A percentile compares a stretch with the other conserved stretches of the same genome.
Conservation (phyloP, 2,329 filamentous ascomycete genomes). For the Rhexocercosporidium sp. region DNA sequence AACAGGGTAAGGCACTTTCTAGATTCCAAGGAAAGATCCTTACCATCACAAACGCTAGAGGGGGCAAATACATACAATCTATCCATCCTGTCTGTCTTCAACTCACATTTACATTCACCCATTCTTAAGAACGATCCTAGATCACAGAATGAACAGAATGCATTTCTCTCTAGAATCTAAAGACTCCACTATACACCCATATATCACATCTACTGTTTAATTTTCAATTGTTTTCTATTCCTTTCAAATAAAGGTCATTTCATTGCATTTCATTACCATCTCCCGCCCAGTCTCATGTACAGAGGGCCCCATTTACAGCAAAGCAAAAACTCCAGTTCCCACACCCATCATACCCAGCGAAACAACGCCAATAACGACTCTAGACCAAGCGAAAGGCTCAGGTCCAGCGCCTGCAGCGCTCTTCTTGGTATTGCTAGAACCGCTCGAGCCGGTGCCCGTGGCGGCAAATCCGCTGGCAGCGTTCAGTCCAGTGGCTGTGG, state of each 20-base stretch:
- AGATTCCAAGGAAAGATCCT: too few relatives aligned
- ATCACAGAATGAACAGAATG: neutral
- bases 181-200: neutral
- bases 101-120: too few relatives aligned
- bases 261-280: constrained; percentile 3
- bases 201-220: neutral
- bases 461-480: constrained; percentile 38
- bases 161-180: neutral
- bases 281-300: neutral
- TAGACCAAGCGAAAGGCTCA: constrained; percentile 37
- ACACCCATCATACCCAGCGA: constrained; percentile 33
- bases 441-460: constrained; percentile 3
- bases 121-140: too few relatives aligned
- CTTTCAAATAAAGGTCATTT: neutral
- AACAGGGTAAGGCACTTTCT: too few relatives aligned
- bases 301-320: constrained; percentile 24
- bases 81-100: too few relatives aligned
- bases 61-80: too few relatives aligned
- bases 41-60: too few relatives aligned
- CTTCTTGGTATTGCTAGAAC: constrained; percentile 31
- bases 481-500: constrained; percentile 35
- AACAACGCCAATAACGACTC: constrained; percentile 31
- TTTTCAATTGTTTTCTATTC: neutral
- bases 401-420: constrained; percentile 32
- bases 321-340: constrained; percentile 36